Conservation (phyloP, 352 stramenopile genomes). For the Globisporangium alternatum region DNA sequence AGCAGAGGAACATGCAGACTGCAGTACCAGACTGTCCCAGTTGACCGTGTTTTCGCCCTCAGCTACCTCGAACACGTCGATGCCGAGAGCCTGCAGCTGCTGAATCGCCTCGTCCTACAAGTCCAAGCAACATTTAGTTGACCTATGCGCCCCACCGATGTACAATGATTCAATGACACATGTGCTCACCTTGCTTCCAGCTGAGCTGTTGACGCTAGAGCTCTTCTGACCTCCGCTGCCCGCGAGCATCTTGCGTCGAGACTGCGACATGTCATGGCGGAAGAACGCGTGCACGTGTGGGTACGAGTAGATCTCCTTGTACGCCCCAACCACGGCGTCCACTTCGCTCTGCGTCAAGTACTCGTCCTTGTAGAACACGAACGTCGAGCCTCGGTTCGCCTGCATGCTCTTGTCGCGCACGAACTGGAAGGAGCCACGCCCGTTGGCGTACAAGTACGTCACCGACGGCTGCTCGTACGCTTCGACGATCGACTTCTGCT, state of each 20-base stretch:
- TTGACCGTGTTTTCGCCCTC: constrained; percentile 59
- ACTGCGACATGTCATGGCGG: constrained; percentile 58
- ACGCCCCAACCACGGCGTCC: constrained; percentile 73
- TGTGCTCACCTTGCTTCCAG: constrained; percentile 40
- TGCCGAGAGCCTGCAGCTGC: constrained; percentile 71
- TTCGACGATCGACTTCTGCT: constrained; percentile 60
- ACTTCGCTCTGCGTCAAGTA: constrained; percentile 64
- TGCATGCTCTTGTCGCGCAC: constrained; percentile 47
- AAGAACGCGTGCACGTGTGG: constrained; percentile 77
- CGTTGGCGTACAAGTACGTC: constrained; percentile 69
- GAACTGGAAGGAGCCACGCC: constrained; percentile 83
- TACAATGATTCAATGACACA: too few species aligned
- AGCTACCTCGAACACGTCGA: constrained; percentile 75
- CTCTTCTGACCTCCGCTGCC: constrained; percentile 20
- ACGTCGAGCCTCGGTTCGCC: constrained; percentile 37
- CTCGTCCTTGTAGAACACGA: constrained; percentile 89
- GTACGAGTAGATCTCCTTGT: constrained; percentile 84
- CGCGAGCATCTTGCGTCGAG: constrained; percentile 49
- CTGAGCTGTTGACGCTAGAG: background rate
- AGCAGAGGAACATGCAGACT: background rate
- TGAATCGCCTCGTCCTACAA: constrained; percentile 75
- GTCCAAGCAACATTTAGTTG: background rate
- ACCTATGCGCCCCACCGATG: too few species aligned
- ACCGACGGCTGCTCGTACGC: constrained; percentile 69
- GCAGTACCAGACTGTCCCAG: constrained; percentile 75